These are phyloP conservation scores for Tylopilus felleus DNA, from an alignment of 768 basidiomycete genomes.

Conservation along the genomic window DNA sequence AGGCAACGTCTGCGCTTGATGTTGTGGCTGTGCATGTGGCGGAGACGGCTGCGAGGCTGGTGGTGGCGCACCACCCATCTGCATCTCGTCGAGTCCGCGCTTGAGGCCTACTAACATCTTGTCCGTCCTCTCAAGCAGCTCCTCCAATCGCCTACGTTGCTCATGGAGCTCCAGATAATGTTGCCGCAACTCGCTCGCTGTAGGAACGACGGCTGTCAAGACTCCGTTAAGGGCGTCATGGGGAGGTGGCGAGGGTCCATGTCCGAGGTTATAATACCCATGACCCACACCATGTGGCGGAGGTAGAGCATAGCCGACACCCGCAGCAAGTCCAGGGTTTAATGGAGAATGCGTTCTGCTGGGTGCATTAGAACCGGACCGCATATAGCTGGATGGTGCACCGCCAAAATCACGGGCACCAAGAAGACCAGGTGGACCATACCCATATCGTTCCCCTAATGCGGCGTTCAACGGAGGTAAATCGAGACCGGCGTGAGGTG, in stretches of 20 bases:
- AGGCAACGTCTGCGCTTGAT: constrained; percentile 20
- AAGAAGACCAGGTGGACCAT: constrained; percentile 34
- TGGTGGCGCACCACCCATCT: constrained; percentile 31
- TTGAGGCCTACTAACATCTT: constrained; percentile 67
- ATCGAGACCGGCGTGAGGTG: constrained; percentile 51
- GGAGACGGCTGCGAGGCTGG: constrained; percentile 22
- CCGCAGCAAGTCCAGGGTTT: constrained; percentile 43
- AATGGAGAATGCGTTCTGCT: constrained; percentile 73
- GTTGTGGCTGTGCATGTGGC: constrained; percentile 23
- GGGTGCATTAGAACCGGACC: constrained; percentile 62
- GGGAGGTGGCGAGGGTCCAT: constrained; percentile 36
- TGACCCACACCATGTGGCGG: constrained; percentile 35
- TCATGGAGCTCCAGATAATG: constrained; percentile 66
- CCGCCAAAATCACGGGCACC: constrained; percentile 33
- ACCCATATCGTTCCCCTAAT: constrained; percentile 36
- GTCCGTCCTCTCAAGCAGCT: constrained; percentile 74
- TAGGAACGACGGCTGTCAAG: constrained; percentile 36
- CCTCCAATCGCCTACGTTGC: constrained; percentile 63
- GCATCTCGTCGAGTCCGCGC: constrained; percentile 75
- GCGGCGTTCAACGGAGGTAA: constrained; percentile 56
- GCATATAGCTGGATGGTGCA: constrained; percentile 55
- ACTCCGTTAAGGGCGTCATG: constrained; percentile 31
- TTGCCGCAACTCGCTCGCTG: constrained; percentile 60
- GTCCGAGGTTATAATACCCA: constrained; percentile 38
- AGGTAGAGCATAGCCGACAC: constrained; percentile 42